Conservation (phyloP, 2,329 filamentous ascomycete species). For the Metarhizium humberi region DNA sequence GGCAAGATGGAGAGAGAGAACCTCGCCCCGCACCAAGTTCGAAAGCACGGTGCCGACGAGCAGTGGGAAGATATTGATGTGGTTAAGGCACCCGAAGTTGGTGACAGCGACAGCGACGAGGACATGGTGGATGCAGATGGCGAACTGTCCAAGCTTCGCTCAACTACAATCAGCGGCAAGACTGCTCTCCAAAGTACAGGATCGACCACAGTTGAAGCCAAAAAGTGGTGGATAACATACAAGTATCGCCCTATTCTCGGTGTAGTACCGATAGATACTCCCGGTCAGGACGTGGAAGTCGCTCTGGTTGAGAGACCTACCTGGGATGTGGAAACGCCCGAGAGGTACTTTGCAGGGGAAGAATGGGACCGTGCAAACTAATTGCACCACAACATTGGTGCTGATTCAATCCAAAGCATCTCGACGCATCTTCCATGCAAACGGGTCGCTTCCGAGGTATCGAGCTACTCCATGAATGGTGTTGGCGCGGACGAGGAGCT, state of each 20-base stretch:
- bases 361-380: conserved; percentile 34
- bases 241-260: conserved; percentile 94
- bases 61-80: conserved; percentile 30
- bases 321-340: conserved; percentile 72
- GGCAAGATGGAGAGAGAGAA: conserved; percentile 39
- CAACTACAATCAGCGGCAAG: conserved; percentile 12
- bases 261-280: conserved; percentile 37
- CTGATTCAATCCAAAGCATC: background rate
- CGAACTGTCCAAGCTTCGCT: conserved; percentile 26
- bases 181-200: conserved; percentile 7
- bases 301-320: conserved; percentile 80
- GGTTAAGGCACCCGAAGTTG: conserved; percentile 27
- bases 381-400: background rate
- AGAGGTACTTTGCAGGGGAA: conserved; percentile 55
- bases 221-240: conserved; percentile 68
- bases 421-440: background rate
- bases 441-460: background rate
- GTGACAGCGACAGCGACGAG: conserved; percentile 27
- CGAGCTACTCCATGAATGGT: background rate
- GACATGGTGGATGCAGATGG: conserved; percentile 24
- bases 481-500: background rate
- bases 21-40: conserved; percentile 34
- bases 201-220: conserved; percentile 17
- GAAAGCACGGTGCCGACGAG: conserved; percentile 28
- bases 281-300: conserved; percentile 55